These are phyloP conservation scores for Globisporangium cylindrosporum DNA, from an alignment of 352 stramenopile species.

Conservation along the genomic window DNA sequence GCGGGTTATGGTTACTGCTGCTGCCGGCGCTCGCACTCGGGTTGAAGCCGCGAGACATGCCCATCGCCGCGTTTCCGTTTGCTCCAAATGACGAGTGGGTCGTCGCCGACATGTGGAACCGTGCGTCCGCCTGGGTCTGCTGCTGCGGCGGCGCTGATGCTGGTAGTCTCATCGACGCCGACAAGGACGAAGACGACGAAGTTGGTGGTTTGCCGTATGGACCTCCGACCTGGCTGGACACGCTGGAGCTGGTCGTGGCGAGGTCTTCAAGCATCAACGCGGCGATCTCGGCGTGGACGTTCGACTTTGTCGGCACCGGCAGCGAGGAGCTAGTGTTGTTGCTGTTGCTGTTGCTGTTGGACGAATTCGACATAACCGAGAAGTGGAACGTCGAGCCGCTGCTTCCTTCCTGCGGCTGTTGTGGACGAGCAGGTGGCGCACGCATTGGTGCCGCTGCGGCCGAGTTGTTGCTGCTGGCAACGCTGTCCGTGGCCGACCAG, in stretches of 20 bases:
- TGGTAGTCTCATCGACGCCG: background rate
- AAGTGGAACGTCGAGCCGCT: slow-evolving; percentile 16
- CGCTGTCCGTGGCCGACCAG: slow-evolving; percentile 11
- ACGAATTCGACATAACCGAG: slow-evolving; percentile 7
- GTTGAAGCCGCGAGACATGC: background rate
- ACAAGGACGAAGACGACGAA: background rate
- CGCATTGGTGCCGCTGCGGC: background rate
- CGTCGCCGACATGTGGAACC: background rate
- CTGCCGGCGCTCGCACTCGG: slow-evolving; percentile 4
- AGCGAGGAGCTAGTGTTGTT: background rate
- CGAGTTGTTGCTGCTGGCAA: background rate
- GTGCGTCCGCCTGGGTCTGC: background rate
- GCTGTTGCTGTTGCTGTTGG: slow-evolving; percentile 4
- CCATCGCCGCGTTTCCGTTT: background rate
- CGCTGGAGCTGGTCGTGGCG: background rate
- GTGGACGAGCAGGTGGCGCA: background rate
- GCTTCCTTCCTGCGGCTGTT: background rate
- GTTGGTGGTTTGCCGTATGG: slow-evolving; percentile 14
- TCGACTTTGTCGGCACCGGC: slow-evolving; percentile 6
- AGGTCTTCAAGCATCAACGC: slow-evolving; percentile 19
- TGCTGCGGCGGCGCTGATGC: background rate
- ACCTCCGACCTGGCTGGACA: background rate
- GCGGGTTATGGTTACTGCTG: slow-evolving; percentile 6
- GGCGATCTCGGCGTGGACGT: slow-evolving; percentile 17
- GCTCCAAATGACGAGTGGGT: background rate